Conservation (phyloP, 176 grass and related monocot genomes). For the Metroxylon sagu region DNA sequence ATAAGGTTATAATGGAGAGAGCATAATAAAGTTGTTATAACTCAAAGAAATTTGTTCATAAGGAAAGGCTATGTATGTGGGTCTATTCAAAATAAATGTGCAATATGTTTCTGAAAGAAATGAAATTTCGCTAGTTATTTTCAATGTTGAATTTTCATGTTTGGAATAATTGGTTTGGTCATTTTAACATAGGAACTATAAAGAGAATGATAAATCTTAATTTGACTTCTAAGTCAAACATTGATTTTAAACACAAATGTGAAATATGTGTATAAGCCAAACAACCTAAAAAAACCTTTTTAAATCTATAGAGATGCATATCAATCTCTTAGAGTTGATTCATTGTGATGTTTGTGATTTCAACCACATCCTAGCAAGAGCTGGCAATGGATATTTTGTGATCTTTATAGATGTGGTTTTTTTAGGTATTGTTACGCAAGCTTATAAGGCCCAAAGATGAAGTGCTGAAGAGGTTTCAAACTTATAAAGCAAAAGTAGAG, state of each 20-base stretch:
- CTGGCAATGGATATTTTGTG: slow-evolving; percentile 9
- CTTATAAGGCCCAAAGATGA: slow-evolving; percentile 14
- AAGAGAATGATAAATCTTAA: slow-evolving; percentile 8
- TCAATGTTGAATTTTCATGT: background rate
- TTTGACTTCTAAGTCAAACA: background rate
- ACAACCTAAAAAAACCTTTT: background rate
- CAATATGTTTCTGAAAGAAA: background rate
- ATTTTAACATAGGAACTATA: slow-evolving; percentile 9
- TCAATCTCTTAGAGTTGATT: background rate
- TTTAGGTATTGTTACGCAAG: slow-evolving; percentile 13
- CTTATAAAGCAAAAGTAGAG: slow-evolving; percentile 6
- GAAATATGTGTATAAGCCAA: slow-evolving; percentile 3
- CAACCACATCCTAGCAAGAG: slow-evolving; percentile 4
- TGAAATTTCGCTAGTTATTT: no score
- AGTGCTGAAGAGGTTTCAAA: slow-evolving; percentile 9
- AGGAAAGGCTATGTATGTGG: slow-evolving; percentile 13
- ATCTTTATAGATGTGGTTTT: background rate
- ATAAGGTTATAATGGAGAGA: slow-evolving; percentile 13
- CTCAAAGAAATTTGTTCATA: slow-evolving; percentile 6
- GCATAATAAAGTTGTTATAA: slow-evolving; percentile 10
- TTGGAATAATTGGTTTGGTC: background rate
- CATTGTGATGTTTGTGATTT: slow-evolving; percentile 7
- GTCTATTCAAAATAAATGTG: slow-evolving; percentile 2
- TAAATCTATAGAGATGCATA: background rate
- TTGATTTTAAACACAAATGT: background rate